A percentile compares a stretch with the other conserved stretches of the same genome.
Conservation (phyloP, 2,329 filamentous ascomycete genomes). For the Fusarium subtropicale region DNA sequence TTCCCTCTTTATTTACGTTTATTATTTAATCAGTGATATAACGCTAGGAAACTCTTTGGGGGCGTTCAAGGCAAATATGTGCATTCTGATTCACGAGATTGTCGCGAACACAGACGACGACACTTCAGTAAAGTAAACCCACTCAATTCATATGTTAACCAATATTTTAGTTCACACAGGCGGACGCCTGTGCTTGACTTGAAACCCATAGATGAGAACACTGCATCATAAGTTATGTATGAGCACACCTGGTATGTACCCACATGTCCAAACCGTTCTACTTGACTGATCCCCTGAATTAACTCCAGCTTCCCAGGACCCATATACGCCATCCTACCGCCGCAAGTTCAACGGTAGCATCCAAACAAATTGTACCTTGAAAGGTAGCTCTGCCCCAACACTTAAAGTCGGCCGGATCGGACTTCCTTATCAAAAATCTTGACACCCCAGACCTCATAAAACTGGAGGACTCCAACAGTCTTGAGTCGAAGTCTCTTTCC, state of each 20-base stretch:
- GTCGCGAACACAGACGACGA: not conserved
- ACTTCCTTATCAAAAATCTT: constrained; percentile 71
- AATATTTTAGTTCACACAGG: not conserved
- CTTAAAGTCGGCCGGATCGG: constrained; percentile 51
- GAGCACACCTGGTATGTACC: not conserved
- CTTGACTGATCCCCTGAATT: constrained; percentile 9
- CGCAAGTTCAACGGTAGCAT: not conserved
- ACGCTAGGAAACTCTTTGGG: too few relatives aligned
- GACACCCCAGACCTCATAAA: constrained; percentile 59
- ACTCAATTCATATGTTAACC: too few relatives aligned
- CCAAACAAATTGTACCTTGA: constrained; percentile 10
- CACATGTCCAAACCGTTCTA: constrained; percentile 9
- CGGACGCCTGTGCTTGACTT: not conserved
- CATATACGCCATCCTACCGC: constrained; percentile 24
- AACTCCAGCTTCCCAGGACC: constrained; percentile 4
- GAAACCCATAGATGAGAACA: constrained; percentile 7
- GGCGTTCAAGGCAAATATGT: not conserved
- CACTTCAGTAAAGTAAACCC: too few relatives aligned
- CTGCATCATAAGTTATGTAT: constrained; percentile 11
- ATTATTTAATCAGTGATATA: not conserved
- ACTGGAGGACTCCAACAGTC: constrained; percentile 53
- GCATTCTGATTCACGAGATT: not conserved
- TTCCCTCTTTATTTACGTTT: not conserved
- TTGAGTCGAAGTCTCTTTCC: constrained; percentile 52
- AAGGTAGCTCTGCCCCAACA: not conserved